Evolutionary conservation across 495 filamentous ascomycete genomes (phyloP), one percentile per base, ranked within the genome.

Genomic region (Filosporella fistucella): DNA sequence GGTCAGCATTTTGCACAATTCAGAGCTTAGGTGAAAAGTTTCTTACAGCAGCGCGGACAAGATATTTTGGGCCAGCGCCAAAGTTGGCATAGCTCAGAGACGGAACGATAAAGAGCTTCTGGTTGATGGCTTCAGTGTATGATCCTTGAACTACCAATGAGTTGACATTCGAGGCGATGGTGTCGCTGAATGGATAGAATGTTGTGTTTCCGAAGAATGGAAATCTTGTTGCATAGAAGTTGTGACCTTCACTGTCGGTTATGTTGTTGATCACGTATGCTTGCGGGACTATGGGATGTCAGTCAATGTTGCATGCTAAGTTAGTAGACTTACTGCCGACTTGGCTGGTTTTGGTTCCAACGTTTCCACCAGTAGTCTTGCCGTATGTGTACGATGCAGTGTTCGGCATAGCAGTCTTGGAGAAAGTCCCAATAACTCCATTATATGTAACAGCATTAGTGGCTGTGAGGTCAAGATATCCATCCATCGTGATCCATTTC

Each of bases 31-130:
- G 1, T 18, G 25, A 7, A 24, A 28, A 4, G 2, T 17, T 16
- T 42, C 53, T 51, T 51, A 56, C 53, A n/a, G 53, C 53, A 16
- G 43, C 47, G 25, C 47, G 47, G 21, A 56, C 37, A 17, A 51
- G 17, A 18, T 39, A 51, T 24, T 37, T 20, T 39, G 23, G 39
- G n/a, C 38, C 16, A 4, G 20, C 23, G 21, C 7, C 17, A 12
- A 12, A 12, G 23, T 25, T 47, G 11, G 9, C 3, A 25, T 33
- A 56, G 24, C 47, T 47, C 42, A 42, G 21, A 22, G 47, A 51
- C 1, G 43, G 42, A 16, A 56, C 8, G 25, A 56, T 26, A 37
- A 56, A 56, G 12, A 56, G 20, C 4, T 56, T 51, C 13, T 21
- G 36, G 32, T 56, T 51, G 26, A 56, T 56, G 3, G 53, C n/a